Conservation (phyloP, 768 basidiomycete species). For the Termitomyces sp. region DNA sequence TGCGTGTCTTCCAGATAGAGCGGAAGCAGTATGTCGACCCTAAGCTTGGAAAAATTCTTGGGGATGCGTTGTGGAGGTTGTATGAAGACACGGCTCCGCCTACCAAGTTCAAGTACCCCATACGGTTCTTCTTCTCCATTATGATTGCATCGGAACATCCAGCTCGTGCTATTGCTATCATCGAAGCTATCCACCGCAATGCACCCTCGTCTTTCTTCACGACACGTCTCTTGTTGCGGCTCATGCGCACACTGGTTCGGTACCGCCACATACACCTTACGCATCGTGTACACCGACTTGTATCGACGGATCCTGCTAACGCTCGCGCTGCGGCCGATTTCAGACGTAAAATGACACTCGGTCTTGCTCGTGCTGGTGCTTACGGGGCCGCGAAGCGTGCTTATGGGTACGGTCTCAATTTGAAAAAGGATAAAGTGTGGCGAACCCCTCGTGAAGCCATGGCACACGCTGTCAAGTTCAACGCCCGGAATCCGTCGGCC, state of each 20-base stretch:
- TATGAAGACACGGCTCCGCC: conserved; percentile 32
- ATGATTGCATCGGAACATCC: conserved; percentile 35
- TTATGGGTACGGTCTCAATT: conserved; percentile 9
- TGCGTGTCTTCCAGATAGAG: conserved; percentile 32
- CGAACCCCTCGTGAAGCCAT: conserved; percentile 22
- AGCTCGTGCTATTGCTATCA: conserved; percentile 30
- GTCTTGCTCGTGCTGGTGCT: conserved; percentile 30
- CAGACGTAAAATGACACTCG: conserved; percentile 26
- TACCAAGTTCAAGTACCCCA: conserved; percentile 32
- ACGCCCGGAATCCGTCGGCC: conserved; percentile 14
- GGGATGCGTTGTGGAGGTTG: conserved; percentile 28
- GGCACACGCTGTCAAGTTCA: conserved; percentile 21
- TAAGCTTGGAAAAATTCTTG: conserved; percentile 27
- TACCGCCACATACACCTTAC: conserved; percentile 36
- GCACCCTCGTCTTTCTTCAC: conserved; percentile 36
- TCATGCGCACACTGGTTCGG: conserved; percentile 36
- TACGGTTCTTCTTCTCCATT: conserved; percentile 42
- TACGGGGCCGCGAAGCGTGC: conserved; percentile 20
- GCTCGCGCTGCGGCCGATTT: conserved; percentile 21
- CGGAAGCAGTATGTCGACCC: conserved; percentile 26
- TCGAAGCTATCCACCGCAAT: conserved; percentile 32
- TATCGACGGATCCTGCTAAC: conserved; percentile 10
- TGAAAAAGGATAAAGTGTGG: not conserved
- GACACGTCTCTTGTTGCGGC: conserved; percentile 30
- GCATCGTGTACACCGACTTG: conserved; percentile 23